Evolutionary conservation across 371 early-diverging fungal species (phyloP).

Genomic region (Mortierella sp.): DNA sequence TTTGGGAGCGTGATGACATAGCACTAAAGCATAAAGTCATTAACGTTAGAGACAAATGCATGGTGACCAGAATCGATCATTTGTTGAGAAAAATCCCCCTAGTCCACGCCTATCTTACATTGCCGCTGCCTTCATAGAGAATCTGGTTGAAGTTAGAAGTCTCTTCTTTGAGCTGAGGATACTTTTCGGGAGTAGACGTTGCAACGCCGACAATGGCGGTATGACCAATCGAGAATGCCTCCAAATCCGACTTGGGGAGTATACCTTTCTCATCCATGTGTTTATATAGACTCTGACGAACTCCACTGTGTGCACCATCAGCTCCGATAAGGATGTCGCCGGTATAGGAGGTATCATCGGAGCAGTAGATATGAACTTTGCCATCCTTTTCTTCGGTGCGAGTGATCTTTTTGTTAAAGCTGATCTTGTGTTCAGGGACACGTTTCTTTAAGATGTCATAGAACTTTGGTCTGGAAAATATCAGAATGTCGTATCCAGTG

Average conservation of each 20-base stretch:
- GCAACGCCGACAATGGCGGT: slow-evolving; percentile 17
- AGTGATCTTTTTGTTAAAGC: slow-evolving; percentile 6
- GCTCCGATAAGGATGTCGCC: slow-evolving; percentile 31
- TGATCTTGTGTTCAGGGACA: slow-evolving; percentile 15
- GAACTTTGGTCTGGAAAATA: slow-evolving; percentile 8
- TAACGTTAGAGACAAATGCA: too few relatives aligned
- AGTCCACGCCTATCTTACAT: not conserved
- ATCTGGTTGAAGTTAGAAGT: slow-evolving; percentile 4
- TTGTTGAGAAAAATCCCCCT: not conserved
- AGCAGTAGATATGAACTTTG: slow-evolving; percentile 14
- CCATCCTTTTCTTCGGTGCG: not conserved
- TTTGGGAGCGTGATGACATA: slow-evolving; percentile 7
- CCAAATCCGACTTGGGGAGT: slow-evolving; percentile 6
- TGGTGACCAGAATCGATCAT: too few relatives aligned
- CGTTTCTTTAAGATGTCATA: slow-evolving; percentile 6
- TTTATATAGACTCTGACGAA: slow-evolving; percentile 24
- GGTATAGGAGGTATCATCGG: slow-evolving; percentile 9
- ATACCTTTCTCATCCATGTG: slow-evolving; percentile 7
- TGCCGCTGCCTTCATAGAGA: not conserved
- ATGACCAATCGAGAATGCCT: slow-evolving; percentile 1
- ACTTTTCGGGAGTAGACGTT: slow-evolving; percentile 15
- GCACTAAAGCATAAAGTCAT: slow-evolving; percentile 13
- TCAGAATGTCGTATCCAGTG: slow-evolving; percentile 9
- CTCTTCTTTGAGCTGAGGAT: slow-evolving; percentile 12
- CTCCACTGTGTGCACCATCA: slow-evolving; percentile 11